phyloP scores from a whole-genome alignment of 345 rosid genomes.

The Gossypium longicalyx region DNA sequence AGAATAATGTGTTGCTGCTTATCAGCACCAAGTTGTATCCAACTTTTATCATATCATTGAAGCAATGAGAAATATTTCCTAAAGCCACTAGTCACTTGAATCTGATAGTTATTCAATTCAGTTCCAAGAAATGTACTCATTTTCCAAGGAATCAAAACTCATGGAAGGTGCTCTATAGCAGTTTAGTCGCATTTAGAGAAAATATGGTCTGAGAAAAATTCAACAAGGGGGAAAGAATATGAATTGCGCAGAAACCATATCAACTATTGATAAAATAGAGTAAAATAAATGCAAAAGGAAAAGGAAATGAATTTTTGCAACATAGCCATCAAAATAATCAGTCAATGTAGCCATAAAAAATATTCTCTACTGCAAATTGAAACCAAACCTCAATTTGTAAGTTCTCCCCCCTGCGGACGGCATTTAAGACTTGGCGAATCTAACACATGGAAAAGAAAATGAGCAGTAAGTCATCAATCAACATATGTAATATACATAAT shows the following conservation, averaged over 20 bases:
- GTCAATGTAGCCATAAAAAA: background rate
- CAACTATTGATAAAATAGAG: background rate
- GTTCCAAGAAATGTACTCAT: background rate
- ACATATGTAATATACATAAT: background rate
- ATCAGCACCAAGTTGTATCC: background rate
- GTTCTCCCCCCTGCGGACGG: constrained; percentile 47
- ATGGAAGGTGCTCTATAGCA: background rate
- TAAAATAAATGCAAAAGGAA: background rate
- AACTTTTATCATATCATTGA: constrained; percentile 3
- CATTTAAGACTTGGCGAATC: constrained; percentile 80
- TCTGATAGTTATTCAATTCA: background rate
- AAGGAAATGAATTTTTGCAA: background rate
- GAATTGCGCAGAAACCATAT: background rate
- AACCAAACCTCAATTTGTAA: constrained; percentile 52
- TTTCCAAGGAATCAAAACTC: background rate
- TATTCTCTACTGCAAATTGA: background rate
- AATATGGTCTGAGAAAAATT: background rate
- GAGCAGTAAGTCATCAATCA: background rate
- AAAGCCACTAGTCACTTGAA: background rate
- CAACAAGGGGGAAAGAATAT: background rate
- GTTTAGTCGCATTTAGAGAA: background rate
- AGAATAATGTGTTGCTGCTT: background rate
- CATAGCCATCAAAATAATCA: background rate
- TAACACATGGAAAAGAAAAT: constrained; percentile 33
- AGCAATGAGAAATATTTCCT: background rate